A percentile compares a stretch with the other conserved stretches of the same genome.
Conservation (phyloP, 75 land plant genomes). For the Cupressus sempervirens region DNA sequence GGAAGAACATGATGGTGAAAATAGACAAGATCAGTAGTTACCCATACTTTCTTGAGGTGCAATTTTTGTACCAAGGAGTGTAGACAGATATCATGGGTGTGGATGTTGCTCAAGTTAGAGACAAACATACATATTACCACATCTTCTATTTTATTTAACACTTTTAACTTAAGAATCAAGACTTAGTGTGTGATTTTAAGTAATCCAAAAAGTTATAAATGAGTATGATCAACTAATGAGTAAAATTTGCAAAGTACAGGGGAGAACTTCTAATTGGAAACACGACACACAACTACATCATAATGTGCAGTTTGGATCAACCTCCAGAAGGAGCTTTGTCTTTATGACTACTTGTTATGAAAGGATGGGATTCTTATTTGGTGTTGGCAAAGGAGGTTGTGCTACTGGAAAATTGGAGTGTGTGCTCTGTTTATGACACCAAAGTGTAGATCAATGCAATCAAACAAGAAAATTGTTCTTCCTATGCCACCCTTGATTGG, state of each 20-base stretch:
- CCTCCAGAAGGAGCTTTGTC: conserved; percentile 30
- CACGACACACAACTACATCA: conserved; percentile 23
- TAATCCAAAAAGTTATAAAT: no score
- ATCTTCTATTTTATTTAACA: no score
- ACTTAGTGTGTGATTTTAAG: no score
- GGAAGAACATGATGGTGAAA: conserved; percentile 34
- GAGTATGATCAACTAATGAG: background rate
- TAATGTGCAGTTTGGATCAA: conserved; percentile 34
- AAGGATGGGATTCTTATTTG: conserved; percentile 13
- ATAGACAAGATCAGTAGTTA: conserved; percentile 50
- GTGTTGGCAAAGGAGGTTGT: conserved; percentile 6
- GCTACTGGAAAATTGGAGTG: conserved; percentile 29
- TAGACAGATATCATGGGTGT: conserved; percentile 48
- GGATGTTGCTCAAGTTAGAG: conserved; percentile 41
- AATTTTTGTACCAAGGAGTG: conserved; percentile 58
- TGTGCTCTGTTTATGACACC: conserved; percentile 28
- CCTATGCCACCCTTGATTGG: conserved; percentile 4
- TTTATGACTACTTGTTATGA: conserved; percentile 14
- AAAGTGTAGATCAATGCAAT: conserved; percentile 13
- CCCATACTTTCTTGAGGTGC: conserved; percentile 46
- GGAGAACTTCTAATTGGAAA: conserved; percentile 21
- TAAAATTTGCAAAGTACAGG: background rate
- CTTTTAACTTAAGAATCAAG: no score
- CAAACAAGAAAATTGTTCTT: conserved; percentile 10
- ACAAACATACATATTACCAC: conserved; percentile 19